These are phyloP conservation scores for Fistulifera pelliculosa DNA, from an alignment of 108 stramenopile genomes.

Conservation along the genomic window DNA sequence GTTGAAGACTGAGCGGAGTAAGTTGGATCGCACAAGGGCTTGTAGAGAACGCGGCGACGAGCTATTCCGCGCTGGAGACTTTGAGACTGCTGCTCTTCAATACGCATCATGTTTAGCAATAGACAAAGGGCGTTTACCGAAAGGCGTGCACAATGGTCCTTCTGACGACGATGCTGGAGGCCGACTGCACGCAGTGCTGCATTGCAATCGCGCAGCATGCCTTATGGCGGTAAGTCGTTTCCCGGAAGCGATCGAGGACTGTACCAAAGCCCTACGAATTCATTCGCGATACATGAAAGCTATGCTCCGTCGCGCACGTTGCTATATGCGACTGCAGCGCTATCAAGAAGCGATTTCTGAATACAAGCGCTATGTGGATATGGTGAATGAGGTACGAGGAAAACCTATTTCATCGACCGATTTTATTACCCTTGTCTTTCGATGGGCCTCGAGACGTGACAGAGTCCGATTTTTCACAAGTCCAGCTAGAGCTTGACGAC, in stretches of 20 bases:
- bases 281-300: slow-evolving; percentile 86
- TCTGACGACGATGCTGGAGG: slow-evolving; percentile 46
- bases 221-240: slow-evolving; percentile 68
- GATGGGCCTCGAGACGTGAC: slow-evolving; percentile 60
- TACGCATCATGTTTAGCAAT: slow-evolving; percentile 60
- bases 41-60: slow-evolving; percentile 42
- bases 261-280: slow-evolving; percentile 72
- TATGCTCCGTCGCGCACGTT: slow-evolving; percentile 71
- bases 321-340: slow-evolving; percentile 52
- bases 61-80: slow-evolving; percentile 51
- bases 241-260: slow-evolving; percentile 68
- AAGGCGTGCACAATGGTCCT: slow-evolving; percentile 13
- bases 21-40: slow-evolving; percentile 15
- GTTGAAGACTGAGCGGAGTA: slow-evolving; percentile 14
- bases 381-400: slow-evolving; percentile 44
- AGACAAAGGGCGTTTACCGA: slow-evolving; percentile 32
- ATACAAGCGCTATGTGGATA: slow-evolving; percentile 57
- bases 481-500: slow-evolving; percentile 51
- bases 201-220: slow-evolving; percentile 87
- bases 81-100: slow-evolving; percentile 45
- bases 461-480: slow-evolving; percentile 33
- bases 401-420: slow-evolving; percentile 18
- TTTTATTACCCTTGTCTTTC: slow-evolving; percentile 42
- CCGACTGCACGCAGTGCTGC: slow-evolving; percentile 72
- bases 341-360: slow-evolving; percentile 60